Percentiles rank a stretch among this genome's conserved stretches.
These are phyloP conservation scores for Candolleomyces eurysporus DNA, from an alignment of 768 basidiomycete genomes.

Conservation along the genomic window DNA sequence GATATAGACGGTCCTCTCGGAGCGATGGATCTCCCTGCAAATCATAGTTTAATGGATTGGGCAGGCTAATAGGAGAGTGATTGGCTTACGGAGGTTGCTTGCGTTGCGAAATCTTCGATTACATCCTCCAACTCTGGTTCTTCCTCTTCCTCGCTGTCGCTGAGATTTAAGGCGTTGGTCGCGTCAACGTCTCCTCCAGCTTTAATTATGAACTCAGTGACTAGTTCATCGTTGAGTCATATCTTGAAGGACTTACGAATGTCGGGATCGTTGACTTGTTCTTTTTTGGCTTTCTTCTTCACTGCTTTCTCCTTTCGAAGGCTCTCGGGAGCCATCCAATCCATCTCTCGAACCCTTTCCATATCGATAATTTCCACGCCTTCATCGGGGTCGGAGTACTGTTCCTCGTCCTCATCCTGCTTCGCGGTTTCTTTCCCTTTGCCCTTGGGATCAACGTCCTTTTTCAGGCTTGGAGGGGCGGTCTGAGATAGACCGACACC, in stretches of 20 bases:
- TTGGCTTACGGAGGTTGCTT: conserved; percentile 38
- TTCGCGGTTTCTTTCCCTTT: conserved; percentile 26
- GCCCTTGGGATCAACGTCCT: conserved; percentile 31
- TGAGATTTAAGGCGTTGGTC: conserved; percentile 65
- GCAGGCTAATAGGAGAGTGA: not conserved
- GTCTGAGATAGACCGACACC: conserved; percentile 52
- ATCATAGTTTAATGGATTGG: conserved; percentile 1
- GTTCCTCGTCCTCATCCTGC: conserved; percentile 54
- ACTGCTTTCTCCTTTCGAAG: conserved; percentile 47
- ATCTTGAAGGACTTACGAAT: not conserved
- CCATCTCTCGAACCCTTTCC: conserved; percentile 72
- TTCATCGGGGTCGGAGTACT: conserved; percentile 85
- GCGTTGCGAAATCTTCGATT: conserved; percentile 62
- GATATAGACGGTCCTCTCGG: conserved; percentile 70
- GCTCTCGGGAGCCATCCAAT: conserved; percentile 87
- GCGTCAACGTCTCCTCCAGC: conserved; percentile 38
- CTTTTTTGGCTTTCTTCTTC: conserved; percentile 42
- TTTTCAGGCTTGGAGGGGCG: conserved; percentile 49
- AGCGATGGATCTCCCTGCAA: conserved; percentile 42
- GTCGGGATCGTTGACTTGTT: conserved; percentile 25
- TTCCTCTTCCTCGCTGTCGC: conserved; percentile 64
- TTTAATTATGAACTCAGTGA: not conserved
- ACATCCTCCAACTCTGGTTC: conserved; percentile 80
- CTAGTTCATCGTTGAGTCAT: too few species aligned
- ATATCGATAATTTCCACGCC: conserved; percentile 87